Conservation (phyloP, 306 rosid genomes). For the Notholithocarpus densiflorus region DNA sequence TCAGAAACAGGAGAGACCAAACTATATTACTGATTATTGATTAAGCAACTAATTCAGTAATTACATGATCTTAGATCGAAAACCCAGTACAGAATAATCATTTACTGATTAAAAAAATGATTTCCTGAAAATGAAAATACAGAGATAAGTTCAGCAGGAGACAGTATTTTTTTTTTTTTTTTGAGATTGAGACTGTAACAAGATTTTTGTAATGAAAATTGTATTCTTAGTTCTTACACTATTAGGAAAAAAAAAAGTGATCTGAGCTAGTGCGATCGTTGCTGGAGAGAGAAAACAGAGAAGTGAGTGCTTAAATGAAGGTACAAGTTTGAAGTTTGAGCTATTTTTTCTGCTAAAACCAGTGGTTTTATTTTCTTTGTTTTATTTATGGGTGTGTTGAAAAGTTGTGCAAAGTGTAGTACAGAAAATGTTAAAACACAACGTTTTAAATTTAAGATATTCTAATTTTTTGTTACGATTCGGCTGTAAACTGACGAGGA, state of each 20-base stretch:
- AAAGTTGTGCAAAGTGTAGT: no score
- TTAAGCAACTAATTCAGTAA: background rate
- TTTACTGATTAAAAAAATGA: background rate
- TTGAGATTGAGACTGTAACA: no score
- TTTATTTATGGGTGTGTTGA: no score
- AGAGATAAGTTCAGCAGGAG: background rate
- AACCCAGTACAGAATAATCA: background rate
- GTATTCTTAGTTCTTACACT: no score
- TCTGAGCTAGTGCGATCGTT: background rate
- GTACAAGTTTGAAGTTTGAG: background rate
- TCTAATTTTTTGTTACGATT: no score
- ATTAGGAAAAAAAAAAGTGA: background rate
- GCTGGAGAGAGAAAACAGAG: no score
- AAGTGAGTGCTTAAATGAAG: no score
- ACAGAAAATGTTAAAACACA: no score
- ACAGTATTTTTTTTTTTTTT: no score
- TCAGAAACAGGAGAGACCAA: background rate
- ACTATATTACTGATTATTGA: background rate
- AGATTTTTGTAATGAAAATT: background rate
- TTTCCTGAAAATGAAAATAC: background rate
- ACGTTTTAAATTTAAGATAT: no score
- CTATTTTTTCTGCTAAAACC: background rate
- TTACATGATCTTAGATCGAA: background rate
- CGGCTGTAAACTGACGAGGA: no score
- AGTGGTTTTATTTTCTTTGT: background rate